phyloP scores from a whole-genome alignment of 345 rosid species.

The Trapa incisa region DNA sequence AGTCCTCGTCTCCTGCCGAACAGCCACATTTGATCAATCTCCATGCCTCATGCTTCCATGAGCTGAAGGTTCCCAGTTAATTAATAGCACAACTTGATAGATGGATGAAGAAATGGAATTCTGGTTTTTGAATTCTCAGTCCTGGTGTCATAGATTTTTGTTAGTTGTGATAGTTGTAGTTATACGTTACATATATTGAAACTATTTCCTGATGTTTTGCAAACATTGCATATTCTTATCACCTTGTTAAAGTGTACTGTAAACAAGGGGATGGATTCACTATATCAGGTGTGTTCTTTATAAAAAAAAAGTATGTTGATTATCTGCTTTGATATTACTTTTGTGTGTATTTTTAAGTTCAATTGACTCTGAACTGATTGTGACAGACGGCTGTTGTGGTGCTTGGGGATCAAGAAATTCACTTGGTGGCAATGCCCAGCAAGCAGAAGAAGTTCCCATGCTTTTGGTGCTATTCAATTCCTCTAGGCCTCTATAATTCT shows the following conservation, averaged over 20 bases:
- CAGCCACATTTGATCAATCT: conserved; percentile 61
- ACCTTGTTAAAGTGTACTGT: background rate
- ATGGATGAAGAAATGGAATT: background rate
- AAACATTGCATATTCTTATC: background rate
- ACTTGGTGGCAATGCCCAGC: conserved; percentile 98
- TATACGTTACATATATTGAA: background rate
- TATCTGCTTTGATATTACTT: background rate
- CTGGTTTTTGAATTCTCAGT: no score
- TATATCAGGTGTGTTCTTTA: background rate
- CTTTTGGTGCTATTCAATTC: conserved; percentile 88
- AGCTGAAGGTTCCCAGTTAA: conserved; percentile 43
- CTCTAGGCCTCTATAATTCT: conserved; percentile 56
- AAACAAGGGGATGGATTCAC: background rate
- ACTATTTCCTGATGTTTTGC: background rate
- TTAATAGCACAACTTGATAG: background rate
- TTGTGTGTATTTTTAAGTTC: background rate
- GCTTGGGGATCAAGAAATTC: conserved; percentile 77
- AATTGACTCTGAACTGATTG: background rate
- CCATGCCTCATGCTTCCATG: conserved; percentile 83
- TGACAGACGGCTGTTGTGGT: conserved; percentile 75
- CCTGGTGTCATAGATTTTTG: no score
- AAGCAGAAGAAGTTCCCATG: conserved; percentile 95
- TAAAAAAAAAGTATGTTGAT: background rate
- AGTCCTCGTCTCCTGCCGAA: conserved; percentile 48
- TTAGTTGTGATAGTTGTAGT: background rate